Evolutionary conservation across 257 asterid species (phyloP).

Genomic region (Anisodus tanguticus): DNA sequence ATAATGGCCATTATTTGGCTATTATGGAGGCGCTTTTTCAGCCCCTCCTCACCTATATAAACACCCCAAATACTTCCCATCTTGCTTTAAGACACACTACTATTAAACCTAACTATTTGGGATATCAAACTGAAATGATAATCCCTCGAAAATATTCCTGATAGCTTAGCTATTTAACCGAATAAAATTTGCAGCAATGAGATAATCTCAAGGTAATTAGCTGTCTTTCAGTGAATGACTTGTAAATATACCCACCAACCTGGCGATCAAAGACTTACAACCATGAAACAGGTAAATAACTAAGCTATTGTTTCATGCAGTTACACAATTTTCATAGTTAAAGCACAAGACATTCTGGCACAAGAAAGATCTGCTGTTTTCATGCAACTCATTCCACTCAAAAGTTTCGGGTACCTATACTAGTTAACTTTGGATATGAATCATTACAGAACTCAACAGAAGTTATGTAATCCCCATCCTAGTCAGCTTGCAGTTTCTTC

Average conservation of each 20-base stretch:
- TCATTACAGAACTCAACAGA: background rate
- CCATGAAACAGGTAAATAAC: constrained; percentile 1
- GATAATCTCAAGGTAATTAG: background rate
- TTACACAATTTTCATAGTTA: background rate
- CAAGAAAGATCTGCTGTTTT: background rate
- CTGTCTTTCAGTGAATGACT: background rate
- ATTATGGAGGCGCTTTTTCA: no score
- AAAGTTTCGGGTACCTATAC: background rate
- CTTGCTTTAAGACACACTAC: background rate
- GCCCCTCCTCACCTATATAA: no score
- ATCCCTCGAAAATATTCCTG: background rate
- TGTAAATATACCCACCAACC: background rate
- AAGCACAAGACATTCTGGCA: background rate
- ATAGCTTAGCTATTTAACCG: background rate
- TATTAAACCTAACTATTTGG: background rate
- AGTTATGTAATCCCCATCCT: background rate
- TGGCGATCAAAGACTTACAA: background rate
- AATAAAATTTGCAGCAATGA: background rate
- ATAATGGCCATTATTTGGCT: no score
- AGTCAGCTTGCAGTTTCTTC: background rate
- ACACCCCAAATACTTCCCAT: no score
- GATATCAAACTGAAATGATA: constrained; percentile 10
- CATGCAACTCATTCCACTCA: background rate
- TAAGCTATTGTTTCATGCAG: background rate
- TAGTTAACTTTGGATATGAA: background rate